Conservation (phyloP, 176 grass and related monocot genomes). For the Otatea glauca region DNA sequence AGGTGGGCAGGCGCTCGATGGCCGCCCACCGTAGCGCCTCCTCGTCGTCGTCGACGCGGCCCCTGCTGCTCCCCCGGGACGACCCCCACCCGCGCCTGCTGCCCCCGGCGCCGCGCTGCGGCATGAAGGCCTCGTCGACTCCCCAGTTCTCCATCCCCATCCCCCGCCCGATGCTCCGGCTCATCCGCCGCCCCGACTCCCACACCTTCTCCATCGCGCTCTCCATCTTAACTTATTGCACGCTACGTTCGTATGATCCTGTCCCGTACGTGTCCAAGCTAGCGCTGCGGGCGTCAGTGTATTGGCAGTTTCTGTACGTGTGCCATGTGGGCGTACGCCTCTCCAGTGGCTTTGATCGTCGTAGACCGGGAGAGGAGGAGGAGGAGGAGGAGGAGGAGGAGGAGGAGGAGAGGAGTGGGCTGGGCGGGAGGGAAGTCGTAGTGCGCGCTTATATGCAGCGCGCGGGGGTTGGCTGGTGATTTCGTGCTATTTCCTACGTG, state of each 20-base stretch:
- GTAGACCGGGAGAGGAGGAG: neutral
- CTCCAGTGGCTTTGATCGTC: neutral
- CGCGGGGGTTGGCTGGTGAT: neutral
- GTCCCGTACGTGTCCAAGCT: neutral
- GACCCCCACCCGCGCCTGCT: conserved; percentile 3
- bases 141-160: conserved; percentile 91
- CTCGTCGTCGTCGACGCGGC: conserved; percentile 65
- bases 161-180: conserved; percentile 70
- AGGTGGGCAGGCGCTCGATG: conserved; percentile 82
- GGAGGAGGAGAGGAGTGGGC: neutral
- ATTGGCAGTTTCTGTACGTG: neutral
- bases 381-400: neutral
- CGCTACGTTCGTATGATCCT: neutral
- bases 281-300: neutral
- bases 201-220: conserved; percentile 74
- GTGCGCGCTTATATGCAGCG: neutral
- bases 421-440: neutral
- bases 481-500: neutral
- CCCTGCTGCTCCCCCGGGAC: neutral
- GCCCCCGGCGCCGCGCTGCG: conserved; percentile 9
- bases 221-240: neutral
- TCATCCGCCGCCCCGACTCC: conserved; percentile 78
- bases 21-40: conserved; percentile 92
- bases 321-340: neutral
- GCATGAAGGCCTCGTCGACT: conserved; percentile 75